Evolutionary conservation across 1,139 yeast species (phyloP).

Genomic region (Meyerozyma athensensis): DNA sequence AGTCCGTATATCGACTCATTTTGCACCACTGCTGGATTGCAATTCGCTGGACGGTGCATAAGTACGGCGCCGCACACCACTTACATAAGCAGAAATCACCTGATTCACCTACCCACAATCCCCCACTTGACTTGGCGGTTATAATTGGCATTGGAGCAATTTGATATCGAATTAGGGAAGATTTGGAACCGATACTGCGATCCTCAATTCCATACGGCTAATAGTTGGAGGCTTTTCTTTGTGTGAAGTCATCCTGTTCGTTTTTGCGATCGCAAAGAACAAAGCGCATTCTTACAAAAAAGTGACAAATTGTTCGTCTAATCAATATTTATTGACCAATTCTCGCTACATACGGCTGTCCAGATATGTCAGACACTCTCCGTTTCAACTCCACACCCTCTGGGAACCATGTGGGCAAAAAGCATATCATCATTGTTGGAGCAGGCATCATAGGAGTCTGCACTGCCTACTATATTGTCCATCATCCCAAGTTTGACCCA

Average conservation of each 20-base stretch:
- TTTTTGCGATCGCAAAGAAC: no score
- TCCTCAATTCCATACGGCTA: no score
- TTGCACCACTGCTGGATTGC: not conserved
- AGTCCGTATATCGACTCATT: no score
- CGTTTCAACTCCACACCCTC: conserved; percentile 44
- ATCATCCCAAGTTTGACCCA: conserved; percentile 75
- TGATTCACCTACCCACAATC: conserved; percentile 5
- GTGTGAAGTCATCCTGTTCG: no score
- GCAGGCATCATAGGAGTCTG: conserved; percentile 97
- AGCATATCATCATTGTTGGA: conserved; percentile 74
- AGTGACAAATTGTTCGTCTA: no score
- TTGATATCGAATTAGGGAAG: no score
- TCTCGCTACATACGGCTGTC: not conserved
- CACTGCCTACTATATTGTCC: conserved; percentile 83
- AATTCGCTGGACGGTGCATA: no score
- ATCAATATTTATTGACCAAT: no score
- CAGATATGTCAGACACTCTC: conserved; percentile 30
- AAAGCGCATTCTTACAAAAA: no score
- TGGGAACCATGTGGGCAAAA: conserved; percentile 55
- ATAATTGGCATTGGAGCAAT: not conserved
- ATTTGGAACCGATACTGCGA: no score
- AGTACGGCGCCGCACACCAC: no score
- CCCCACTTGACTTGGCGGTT: conserved; percentile 1
- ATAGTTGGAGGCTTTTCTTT: no score
- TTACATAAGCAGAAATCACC: conserved; percentile 2